These are phyloP conservation scores for Neurospora tetrasperma DNA, from an alignment of 495 filamentous ascomycete species.

Conservation along the genomic window DNA sequence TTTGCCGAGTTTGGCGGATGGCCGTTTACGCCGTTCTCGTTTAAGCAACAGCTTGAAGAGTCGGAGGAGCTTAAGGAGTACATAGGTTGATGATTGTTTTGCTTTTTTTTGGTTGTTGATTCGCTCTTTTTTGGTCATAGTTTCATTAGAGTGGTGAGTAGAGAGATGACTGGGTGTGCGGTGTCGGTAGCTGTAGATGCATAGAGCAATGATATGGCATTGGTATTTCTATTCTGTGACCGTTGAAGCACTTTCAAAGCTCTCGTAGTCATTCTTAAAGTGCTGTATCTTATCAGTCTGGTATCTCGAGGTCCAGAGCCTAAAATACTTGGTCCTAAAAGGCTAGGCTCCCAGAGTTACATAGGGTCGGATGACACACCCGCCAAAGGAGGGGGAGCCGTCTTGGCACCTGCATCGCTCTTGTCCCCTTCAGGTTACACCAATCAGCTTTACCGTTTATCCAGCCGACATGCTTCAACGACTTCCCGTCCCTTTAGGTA, in stretches of 20 bases:
- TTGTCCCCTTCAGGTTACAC: not conserved
- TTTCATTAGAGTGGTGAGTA: not conserved
- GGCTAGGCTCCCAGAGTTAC: not conserved
- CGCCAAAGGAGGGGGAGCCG: not conserved
- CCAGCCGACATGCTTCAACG: not conserved
- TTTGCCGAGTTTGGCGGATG: slow-evolving; percentile 95
- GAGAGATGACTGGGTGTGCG: not conserved
- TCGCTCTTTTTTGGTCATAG: not conserved
- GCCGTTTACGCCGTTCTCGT: slow-evolving; percentile 87
- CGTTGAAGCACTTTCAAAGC: too few relatives aligned
- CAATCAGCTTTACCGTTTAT: not conserved
- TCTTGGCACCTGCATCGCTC: not conserved
- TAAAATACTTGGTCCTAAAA: not conserved
- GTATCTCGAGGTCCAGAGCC: not conserved
- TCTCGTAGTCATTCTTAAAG: too few relatives aligned
- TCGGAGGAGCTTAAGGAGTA: slow-evolving; percentile 47
- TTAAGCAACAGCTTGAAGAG: slow-evolving; percentile 78
- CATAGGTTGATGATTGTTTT: slow-evolving; percentile 20
- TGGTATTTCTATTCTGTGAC: not conserved
- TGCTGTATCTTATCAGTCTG: too few relatives aligned
- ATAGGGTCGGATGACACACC: not conserved
- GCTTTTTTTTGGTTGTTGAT: not conserved
- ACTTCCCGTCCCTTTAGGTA: not conserved
- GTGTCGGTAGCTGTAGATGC: not conserved
- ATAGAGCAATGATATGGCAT: not conserved